phyloP scores from a whole-genome alignment of 2,329 filamentous ascomycete genomes.

The Leptographium procerum region DNA sequence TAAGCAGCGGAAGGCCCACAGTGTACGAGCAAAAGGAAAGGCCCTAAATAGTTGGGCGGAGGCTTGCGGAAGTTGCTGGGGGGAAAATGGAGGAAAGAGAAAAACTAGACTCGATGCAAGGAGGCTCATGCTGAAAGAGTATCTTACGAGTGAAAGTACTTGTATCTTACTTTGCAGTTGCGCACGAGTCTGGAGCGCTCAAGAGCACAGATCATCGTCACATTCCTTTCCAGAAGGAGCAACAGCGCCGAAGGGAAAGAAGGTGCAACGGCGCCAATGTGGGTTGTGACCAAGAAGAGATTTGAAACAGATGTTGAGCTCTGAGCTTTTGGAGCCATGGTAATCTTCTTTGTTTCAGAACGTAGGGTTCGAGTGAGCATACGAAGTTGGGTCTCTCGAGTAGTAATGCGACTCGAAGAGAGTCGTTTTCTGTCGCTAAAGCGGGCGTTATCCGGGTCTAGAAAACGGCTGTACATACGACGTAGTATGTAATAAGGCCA shows the following conservation, averaged over 20 bases:
- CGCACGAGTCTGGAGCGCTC: not conserved
- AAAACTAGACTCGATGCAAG: not conserved
- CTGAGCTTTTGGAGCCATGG: not conserved
- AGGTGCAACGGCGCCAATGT: too few relatives aligned
- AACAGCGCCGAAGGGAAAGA: not conserved
- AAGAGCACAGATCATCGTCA: not conserved
- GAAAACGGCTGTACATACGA: too few relatives aligned
- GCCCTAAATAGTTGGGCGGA: not conserved
- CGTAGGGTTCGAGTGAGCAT: not conserved
- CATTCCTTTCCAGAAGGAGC: not conserved
- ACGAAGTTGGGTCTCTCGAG: not conserved
- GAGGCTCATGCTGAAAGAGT: not conserved
- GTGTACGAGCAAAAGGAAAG: not conserved
- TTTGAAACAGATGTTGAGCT: not conserved
- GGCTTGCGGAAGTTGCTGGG: not conserved
- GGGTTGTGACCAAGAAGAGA: not conserved
- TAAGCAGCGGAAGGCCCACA: not conserved
- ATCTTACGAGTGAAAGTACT: not conserved
- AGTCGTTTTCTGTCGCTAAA: not conserved
- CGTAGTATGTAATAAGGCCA: too few relatives aligned
- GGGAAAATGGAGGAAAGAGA: not conserved
- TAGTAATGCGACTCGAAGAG: not conserved
- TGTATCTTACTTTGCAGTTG: too few relatives aligned
- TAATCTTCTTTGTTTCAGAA: not conserved
- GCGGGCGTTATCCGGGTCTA: too few relatives aligned